Conservation (phyloP, 2,329 filamentous ascomycete genomes). For the Alternaria incomplexa region DNA sequence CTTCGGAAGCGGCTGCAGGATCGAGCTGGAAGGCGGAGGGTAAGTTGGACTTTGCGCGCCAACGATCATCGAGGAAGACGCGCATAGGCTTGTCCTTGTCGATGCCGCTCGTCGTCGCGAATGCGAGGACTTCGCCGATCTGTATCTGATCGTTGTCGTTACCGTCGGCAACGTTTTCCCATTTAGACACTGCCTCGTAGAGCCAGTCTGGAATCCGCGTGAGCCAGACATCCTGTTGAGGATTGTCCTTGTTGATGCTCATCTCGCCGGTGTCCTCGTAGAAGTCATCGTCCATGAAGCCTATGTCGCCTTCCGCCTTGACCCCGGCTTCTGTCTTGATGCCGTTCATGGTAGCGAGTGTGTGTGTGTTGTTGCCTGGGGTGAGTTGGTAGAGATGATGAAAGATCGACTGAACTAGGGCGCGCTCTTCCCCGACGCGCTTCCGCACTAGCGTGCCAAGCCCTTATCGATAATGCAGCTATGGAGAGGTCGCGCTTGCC, state of each 20-base stretch:
- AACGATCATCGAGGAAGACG: slow-evolving; percentile 68
- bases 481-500: slow-evolving; percentile 6
- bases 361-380: not conserved
- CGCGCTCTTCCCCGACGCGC: slow-evolving; percentile 14
- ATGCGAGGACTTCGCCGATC: slow-evolving; percentile 44
- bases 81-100: slow-evolving; percentile 60
- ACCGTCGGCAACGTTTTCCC: slow-evolving; percentile 42
- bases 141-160: slow-evolving; percentile 48
- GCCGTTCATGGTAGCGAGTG: slow-evolving; percentile 43
- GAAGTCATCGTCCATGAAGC: slow-evolving; percentile 50
- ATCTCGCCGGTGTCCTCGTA: slow-evolving; percentile 55
- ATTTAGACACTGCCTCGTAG: slow-evolving; percentile 46
- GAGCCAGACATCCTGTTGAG: slow-evolving; percentile 43
- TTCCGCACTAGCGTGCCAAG: slow-evolving; percentile 27
- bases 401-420: slow-evolving; percentile 13
- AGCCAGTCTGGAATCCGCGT: slow-evolving; percentile 50
- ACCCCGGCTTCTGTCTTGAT: slow-evolving; percentile 49
- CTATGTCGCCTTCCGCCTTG: slow-evolving; percentile 47
- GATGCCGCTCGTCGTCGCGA: slow-evolving; percentile 36
- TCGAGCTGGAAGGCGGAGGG: slow-evolving; percentile 89
- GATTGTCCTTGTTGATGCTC: slow-evolving; percentile 36
- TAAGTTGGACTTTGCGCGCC: slow-evolving; percentile 73
- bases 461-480: slow-evolving; percentile 23
- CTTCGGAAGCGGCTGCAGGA: slow-evolving; percentile 58
- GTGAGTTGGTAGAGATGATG: slow-evolving; percentile 2